Evolutionary conservation across 2,329 filamentous ascomycete species (phyloP), one percentile per base, ranked within the genome.

Genomic region (Penicillium sp.): DNA sequence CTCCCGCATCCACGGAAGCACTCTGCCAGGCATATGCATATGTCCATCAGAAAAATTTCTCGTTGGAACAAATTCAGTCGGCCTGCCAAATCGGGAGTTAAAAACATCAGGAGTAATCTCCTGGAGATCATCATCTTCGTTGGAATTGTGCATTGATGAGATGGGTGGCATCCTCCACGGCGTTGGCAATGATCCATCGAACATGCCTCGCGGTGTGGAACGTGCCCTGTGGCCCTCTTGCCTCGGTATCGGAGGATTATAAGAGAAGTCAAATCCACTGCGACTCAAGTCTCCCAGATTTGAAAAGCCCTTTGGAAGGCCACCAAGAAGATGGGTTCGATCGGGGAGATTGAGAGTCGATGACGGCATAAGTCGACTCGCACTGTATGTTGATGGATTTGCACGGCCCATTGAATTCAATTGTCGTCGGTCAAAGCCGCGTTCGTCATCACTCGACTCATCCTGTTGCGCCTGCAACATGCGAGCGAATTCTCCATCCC

Each of bases 401-500:
- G 24, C 1, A 42, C 10, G 13, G 5, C 41, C 13, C 23, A 26
- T 23, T 15, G n/a, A 23, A 16, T 9, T 26, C 8, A 15, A 2
- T 42, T 23, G 13, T 13, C 6, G 41, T 10, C 23, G 41, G 13
- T 42, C 23, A 42, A 47, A 18, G 34, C 24, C 31, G 18, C 24
- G 29, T 3, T 48, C 43, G 16, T 56, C 45, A 8, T 51, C 47
- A 29, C 23, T 49, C 4, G 24, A 12, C n/a, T 44, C 31, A 16
- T 33, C 57, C 55, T 9, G 56, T 58, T 26, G 36, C 21, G 70
- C 64, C 56, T 74, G 69, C 12, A 77, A 60, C 24, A 54, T 65
- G 42, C 70, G 68, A 31, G 74, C 74, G 51, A 71, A 61, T 54
- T 70, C 69, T n/a, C 58, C 71, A 51, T 76, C 73, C 31, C 59